A percentile compares a stretch with the other conserved stretches of the same genome.
Conservation (phyloP, 169 alveolate species). For the Toxoplasma gondii region DNA sequence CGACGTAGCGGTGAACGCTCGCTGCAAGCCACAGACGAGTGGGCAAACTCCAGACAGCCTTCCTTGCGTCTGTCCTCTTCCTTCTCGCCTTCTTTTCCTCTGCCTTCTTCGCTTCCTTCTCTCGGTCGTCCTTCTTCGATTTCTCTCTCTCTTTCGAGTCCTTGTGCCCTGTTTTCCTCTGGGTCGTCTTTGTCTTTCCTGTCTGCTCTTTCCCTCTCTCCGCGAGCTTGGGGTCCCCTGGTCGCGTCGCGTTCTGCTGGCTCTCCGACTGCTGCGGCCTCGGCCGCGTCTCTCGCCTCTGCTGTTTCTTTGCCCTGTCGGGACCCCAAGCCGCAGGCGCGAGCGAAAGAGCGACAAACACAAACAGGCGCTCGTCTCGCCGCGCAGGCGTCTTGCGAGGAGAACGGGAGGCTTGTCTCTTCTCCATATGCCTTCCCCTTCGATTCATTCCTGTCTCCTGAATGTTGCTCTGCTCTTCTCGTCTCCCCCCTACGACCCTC, state of each 20-base stretch:
- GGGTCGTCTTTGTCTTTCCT: neutral
- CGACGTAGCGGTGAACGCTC: too few relatives aligned
- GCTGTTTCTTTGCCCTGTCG: neutral
- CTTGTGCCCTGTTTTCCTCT: neutral
- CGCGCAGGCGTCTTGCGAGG: too few relatives aligned
- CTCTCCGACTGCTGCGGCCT: neutral
- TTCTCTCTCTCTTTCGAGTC: neutral
- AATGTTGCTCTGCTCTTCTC: neutral
- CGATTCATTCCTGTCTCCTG: neutral
- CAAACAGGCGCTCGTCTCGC: neutral
- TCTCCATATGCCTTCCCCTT: neutral
- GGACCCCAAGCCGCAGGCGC: neutral
- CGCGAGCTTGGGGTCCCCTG: too few relatives aligned
- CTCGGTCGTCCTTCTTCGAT: too few relatives aligned
- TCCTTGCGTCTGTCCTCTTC: too few relatives aligned
- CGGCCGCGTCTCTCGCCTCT: neutral
- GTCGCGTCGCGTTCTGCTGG: too few relatives aligned
- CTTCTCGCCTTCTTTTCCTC: too few relatives aligned
- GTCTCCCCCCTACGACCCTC: neutral
- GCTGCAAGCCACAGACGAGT: too few relatives aligned
- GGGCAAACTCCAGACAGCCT: too few relatives aligned
- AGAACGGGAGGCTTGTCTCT: too few relatives aligned
- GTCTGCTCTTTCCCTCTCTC: neutral
- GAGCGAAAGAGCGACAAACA: neutral
- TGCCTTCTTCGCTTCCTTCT: too few relatives aligned